Base-by-base conservation (phyloP, 768 basidiomycete species). In the Leucosporidium creatinivorum region DNA sequence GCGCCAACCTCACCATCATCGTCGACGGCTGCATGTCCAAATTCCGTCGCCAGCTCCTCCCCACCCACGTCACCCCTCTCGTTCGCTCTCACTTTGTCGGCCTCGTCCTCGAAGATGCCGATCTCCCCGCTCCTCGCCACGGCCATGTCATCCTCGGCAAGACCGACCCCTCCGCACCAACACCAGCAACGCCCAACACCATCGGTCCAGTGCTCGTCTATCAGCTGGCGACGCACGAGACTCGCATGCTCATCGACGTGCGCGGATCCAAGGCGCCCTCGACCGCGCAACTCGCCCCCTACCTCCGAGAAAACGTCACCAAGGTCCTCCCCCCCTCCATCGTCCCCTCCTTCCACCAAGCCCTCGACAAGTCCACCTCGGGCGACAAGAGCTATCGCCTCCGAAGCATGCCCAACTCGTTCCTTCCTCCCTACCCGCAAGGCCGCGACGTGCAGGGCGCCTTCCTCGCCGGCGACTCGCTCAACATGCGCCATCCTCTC, bases 401-500 rank as follows among this genome's bases (percentile, higher is more conserved):
- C 23, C 84, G 91, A 19, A 86, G 86, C 25, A 97, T 98, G 93
- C 93, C 96, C 39, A 98, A 97, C 77, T 89, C 90, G 0, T 96
- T 89, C 81, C 83, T 99, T 2, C 90, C 96, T 0, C 80, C 93
- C 0, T 81, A 87, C 4, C 81, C 85, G 67, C 93, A 94, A 76
- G 79, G 78, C 2, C 67, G 74, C 10, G 69, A 63, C 57, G 87
- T 85, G 69, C 83, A 86, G 58, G 90, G 91, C 30, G 85, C 85
- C 15, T 80, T 99, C 66, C 85, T 98, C 69, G 81, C 96, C 44
- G 96, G 96, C 2, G 96, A 98, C 76, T 86, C 94, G 3, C 94
- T 91, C 88, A 99, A 98, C 77, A 98, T 98, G 93, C 89, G 96
- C 0, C 96, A 99, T 78, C 96, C 96, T 2, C 83, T 99, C 26